phyloP scores from a whole-genome alignment of 108 stramenopile genomes.

The Epithemia pelagica region DNA sequence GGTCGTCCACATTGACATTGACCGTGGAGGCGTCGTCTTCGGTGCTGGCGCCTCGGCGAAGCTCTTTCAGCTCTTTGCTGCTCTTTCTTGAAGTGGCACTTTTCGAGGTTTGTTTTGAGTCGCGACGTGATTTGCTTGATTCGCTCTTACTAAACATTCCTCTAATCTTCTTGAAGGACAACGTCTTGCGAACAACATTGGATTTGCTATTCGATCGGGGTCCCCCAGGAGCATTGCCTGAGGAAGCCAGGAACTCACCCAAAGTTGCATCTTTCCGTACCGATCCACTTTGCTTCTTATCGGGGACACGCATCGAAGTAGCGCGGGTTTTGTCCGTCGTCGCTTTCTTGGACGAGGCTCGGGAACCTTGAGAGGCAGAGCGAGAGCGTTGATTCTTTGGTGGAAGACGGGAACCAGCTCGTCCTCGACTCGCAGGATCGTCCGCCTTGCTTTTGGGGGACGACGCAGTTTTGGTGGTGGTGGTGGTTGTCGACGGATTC shows the following conservation, averaged over 20 bases:
- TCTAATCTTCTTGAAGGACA: neutral
- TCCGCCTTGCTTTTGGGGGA: too few relatives aligned
- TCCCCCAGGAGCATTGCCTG: neutral
- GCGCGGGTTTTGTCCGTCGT: neutral
- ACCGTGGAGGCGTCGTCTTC: slow-evolving; percentile 7
- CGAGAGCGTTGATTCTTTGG: neutral
- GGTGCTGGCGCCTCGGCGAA: neutral
- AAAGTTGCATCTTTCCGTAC: neutral
- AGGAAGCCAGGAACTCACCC: neutral
- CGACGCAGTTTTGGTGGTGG: too few relatives aligned
- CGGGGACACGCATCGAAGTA: neutral
- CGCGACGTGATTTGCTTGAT: neutral
- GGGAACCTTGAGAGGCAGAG: neutral
- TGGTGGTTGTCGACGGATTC: too few relatives aligned
- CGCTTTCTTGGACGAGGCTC: neutral
- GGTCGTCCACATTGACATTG: slow-evolving; percentile 17
- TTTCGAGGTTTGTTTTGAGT: neutral
- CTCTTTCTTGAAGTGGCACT: too few relatives aligned
- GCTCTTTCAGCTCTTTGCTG: neutral
- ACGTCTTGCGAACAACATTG: neutral
- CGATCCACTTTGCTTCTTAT: neutral
- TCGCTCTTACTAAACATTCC: neutral
- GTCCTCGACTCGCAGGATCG: neutral
- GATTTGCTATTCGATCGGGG: neutral
- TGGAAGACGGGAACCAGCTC: neutral